phyloP scores from a whole-genome alignment of 306 rosid genomes.

The Delonix regia region DNA sequence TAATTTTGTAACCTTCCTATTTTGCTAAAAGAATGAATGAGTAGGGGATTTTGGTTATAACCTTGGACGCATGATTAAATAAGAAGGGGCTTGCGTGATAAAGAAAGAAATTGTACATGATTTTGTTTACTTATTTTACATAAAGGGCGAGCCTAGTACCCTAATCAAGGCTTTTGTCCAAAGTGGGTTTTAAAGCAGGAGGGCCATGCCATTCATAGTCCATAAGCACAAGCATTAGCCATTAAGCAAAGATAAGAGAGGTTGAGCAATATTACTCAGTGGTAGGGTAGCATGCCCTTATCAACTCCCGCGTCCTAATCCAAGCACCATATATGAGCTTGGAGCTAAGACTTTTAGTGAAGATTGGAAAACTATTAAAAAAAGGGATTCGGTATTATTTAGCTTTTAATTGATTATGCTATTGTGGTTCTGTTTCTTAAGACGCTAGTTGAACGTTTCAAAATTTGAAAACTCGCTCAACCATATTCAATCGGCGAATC shows the following conservation, averaged over 20 bases:
- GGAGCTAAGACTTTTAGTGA: background rate
- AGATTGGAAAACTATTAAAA: constrained; percentile 2
- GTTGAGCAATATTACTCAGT: constrained; percentile 52
- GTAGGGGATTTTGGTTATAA: background rate
- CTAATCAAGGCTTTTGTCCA: constrained; percentile 43
- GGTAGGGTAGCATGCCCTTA: constrained; percentile 96
- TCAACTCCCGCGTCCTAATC: too few relatives aligned
- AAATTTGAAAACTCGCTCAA: background rate
- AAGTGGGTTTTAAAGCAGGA: constrained; percentile 68
- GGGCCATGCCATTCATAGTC: constrained; percentile 47
- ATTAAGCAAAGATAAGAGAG: constrained; percentile 77
- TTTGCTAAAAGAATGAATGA: background rate
- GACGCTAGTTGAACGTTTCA: background rate
- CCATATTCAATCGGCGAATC: background rate
- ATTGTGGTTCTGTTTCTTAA: background rate
- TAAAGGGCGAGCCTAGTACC: constrained; percentile 28
- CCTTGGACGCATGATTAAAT: background rate
- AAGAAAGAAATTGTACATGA: background rate
- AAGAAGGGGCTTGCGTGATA: background rate
- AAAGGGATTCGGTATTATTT: constrained; percentile 24
- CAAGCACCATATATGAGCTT: constrained; percentile 19
- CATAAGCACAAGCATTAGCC: constrained; percentile 68
- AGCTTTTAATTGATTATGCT: constrained; percentile 8
- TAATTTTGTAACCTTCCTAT: background rate
- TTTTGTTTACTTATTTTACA: constrained; percentile 8